Conservation (phyloP, 768 basidiomycete species). For the Macrocybe gigantea region DNA sequence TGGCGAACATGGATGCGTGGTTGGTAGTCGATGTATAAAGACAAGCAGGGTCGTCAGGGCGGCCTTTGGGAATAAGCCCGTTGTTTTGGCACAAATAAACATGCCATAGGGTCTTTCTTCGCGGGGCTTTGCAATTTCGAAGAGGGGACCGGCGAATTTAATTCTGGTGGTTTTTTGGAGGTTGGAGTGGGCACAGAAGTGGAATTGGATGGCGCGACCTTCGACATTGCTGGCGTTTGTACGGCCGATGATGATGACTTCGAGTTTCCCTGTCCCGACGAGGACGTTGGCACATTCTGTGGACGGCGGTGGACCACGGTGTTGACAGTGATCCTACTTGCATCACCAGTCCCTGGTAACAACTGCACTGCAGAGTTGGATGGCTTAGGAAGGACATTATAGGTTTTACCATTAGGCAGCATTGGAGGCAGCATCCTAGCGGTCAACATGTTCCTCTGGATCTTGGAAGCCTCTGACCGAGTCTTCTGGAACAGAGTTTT, state of each 20-base stretch:
- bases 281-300: constrained; percentile 8
- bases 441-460: constrained; percentile 56
- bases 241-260: neutral
- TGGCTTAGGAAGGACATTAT: constrained; percentile 33
- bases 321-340: constrained; percentile 46
- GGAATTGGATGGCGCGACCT: constrained; percentile 9
- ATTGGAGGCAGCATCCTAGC: constrained; percentile 50
- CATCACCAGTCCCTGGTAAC: constrained; percentile 22
- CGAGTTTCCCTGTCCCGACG: neutral
- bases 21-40: no score
- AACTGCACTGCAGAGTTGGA: constrained; percentile 28
- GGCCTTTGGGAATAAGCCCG: constrained; percentile 47
- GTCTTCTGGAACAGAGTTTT: constrained; percentile 79
- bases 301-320: constrained; percentile 38
- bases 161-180: constrained; percentile 5
- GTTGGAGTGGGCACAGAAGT: constrained; percentile 4
- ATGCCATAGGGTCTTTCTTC: constrained; percentile 62
- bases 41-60: no score
- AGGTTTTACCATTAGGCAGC: constrained; percentile 35
- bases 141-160: constrained; percentile 8
- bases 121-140: constrained; percentile 27
- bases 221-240: constrained; percentile 8
- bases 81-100: constrained; percentile 72
- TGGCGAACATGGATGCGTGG: no score
- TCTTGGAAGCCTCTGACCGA: constrained; percentile 59